A percentile compares a stretch with the other conserved stretches of the same genome.
Conservation (phyloP, 2,329 filamentous ascomycete species). For the Daldinia eschscholtzii region DNA sequence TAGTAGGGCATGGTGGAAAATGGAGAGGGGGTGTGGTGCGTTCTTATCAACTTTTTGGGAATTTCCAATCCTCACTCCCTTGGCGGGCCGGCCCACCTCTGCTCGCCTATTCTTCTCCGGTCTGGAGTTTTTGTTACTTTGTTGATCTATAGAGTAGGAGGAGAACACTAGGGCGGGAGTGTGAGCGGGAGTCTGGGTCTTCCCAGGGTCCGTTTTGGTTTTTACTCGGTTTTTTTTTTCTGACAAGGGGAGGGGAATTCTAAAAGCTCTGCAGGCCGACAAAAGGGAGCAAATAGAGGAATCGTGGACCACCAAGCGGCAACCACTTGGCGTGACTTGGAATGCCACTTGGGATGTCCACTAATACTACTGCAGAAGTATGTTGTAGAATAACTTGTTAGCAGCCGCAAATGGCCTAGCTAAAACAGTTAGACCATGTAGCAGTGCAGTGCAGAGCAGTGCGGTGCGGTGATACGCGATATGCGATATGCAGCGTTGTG, state of each 20-base stretch:
- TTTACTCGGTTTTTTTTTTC: background rate
- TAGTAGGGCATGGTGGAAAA: conserved; percentile 36
- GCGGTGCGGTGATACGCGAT: conserved; percentile 30
- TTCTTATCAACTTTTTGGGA: conserved; percentile 44
- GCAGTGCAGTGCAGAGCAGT: conserved; percentile 20
- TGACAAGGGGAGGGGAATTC: conserved; percentile 41
- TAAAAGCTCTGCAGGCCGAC: conserved; percentile 45
- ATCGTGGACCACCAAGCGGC: conserved; percentile 42
- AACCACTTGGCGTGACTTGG: conserved; percentile 42
- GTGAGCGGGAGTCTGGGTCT: conserved; percentile 36
- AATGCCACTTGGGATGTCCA: conserved; percentile 30
- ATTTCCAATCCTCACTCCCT: conserved; percentile 43
- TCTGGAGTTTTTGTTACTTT: conserved; percentile 7
- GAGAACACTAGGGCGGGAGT: conserved; percentile 12
- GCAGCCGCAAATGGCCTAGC: conserved; percentile 46
- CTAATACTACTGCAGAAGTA: conserved; percentile 40
- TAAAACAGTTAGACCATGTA: conserved; percentile 28
- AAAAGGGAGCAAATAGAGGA: conserved; percentile 44
- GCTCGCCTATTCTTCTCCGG: conserved; percentile 20
- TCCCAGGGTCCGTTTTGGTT: conserved; percentile 36
- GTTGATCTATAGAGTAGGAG: conserved; percentile 4
- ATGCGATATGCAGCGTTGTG: conserved; percentile 16
- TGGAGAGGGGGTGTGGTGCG: conserved; percentile 44
- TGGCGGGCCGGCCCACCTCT: conserved; percentile 38
- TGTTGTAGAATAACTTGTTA: conserved; percentile 37